Base-by-base conservation (phyloP, 768 basidiomycete genomes). In the Dendrothele bispora region DNA sequence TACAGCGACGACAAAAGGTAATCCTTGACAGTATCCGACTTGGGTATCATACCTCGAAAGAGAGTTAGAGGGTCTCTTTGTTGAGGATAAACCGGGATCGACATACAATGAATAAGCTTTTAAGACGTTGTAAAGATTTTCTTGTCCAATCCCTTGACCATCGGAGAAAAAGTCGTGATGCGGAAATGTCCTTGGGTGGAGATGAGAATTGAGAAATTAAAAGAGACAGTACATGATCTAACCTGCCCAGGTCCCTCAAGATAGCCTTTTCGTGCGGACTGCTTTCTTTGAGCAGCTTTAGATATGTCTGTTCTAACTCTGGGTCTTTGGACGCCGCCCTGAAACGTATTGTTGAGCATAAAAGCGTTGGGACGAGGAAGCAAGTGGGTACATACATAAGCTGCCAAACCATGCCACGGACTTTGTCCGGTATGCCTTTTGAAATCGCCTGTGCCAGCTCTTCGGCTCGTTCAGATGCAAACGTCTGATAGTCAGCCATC, bases 11-110 rank as follows among this genome's bases (percentile, higher is more conserved):
- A 99, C 85, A 63, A 99, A 99, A 2, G 95, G 94, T 46, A 98
- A 70, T 0, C 97, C 97, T 71, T 99, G 97, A 55, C 95, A 98
- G 62, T 99, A 99, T 7, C 97, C 97, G 5, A 98, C 95, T 66
- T 94, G 86, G 35, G 88, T 74, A 66, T 94, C 91, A 69, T 93
- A 89, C 58, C 92, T 86, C 53, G 39, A 22, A n/a, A 27, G 51
- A 25, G 34, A 18, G 14, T 45, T 20, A 52, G 51, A 15, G 45
- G 29, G 40, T 26, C 12, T 43, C 53, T 41, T 45, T 30, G 56
- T 35, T 28, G 17, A 50, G 21, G 38, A 35, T 30, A 39, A 27
- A 4, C 20, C 50, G 17, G 27, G 25, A 39, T 65, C 4, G n/a
- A 14, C 87, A 60, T 70, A 92, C 84, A 98, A 64, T 18, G 93